Evolutionary conservation across 768 basidiomycete genomes (phyloP).

Genomic region (Rhodotorula kratochvilovae): DNA sequence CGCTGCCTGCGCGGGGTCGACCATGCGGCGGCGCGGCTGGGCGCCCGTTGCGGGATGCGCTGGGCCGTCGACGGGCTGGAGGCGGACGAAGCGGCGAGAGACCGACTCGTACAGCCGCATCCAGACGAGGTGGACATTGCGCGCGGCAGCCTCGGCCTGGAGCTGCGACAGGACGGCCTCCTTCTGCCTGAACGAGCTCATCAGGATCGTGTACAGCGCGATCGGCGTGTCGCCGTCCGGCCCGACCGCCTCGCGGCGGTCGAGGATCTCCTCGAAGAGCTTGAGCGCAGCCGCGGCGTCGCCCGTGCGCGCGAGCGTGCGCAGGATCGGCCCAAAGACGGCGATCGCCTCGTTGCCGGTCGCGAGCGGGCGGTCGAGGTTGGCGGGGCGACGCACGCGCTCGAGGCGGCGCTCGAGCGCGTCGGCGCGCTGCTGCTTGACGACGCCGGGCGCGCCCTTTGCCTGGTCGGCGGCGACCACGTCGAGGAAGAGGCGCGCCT

Average conservation of each 20-base stretch:
- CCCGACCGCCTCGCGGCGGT: conserved; percentile 46
- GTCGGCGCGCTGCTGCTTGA: neutral
- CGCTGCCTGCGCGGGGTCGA: conserved; percentile 51
- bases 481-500: conserved; percentile 5
- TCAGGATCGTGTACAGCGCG: conserved; percentile 59
- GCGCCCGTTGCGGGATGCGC: conserved; percentile 47
- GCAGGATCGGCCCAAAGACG: conserved; percentile 15
- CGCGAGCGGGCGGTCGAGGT: conserved; percentile 2
- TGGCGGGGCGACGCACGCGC: neutral
- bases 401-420: neutral
- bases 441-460: neutral
- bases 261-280: conserved; percentile 52
- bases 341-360: neutral
- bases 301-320: conserved; percentile 1
- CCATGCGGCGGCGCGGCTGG: conserved; percentile 31
- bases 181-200: conserved; percentile 66
- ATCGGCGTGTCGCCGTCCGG: conserved; percentile 57
- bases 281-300: conserved; percentile 51
- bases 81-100: conserved; percentile 44
- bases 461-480: neutral
- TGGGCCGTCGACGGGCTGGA: neutral
- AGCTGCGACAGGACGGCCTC: conserved; percentile 61
- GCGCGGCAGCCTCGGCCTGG: conserved; percentile 57
- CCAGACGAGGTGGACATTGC: conserved; percentile 56
- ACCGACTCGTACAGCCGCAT: conserved; percentile 62